Percentiles rank a stretch among this genome's conserved stretches.
phyloP scores from a whole-genome alignment of 768 basidiomycete genomes.

The Gloeopeniophorella convolvens region DNA sequence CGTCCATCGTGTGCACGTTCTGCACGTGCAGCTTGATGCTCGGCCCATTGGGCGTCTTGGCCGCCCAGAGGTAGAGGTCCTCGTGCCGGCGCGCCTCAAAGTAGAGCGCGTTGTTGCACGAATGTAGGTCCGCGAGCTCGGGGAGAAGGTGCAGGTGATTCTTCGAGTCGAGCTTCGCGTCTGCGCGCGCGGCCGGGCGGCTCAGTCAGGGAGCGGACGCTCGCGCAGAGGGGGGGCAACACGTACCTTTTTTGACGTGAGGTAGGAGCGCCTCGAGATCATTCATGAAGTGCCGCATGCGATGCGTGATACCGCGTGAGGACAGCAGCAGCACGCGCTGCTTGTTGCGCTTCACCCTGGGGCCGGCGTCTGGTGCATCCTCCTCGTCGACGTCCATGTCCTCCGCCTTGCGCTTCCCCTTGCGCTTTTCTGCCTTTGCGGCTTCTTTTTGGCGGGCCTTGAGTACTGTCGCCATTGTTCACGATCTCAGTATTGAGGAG shows the following conservation, averaged over 20 bases:
- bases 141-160: conserved; percentile 88
- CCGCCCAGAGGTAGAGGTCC: conserved; percentile 94
- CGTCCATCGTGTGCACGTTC: conserved; percentile 99
- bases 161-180: conserved; percentile 96
- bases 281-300: conserved; percentile 96
- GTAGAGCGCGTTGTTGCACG: conserved; percentile 96
- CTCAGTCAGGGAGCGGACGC: neutral
- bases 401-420: conserved; percentile 59
- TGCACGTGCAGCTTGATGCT: conserved; percentile 97
- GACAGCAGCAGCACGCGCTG: conserved; percentile 91
- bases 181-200: conserved; percentile 34
- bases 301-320: conserved; percentile 89
- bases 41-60: conserved; percentile 96
- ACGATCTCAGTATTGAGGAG: no score
- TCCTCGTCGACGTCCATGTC: conserved; percentile 54
- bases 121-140: conserved; percentile 93
- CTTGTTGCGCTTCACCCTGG: conserved; percentile 76
- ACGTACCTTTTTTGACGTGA: conserved; percentile 91
- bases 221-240: neutral
- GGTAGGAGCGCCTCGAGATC: conserved; percentile 87
- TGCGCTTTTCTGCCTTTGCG: conserved; percentile 34
- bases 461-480: conserved; percentile 64
- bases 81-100: conserved; percentile 96
- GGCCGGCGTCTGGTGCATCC: conserved; percentile 30
- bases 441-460: conserved; percentile 57